A percentile compares a stretch with the other conserved stretches of the same genome.
These are phyloP conservation scores for Fomitopsis pinicola DNA, from an alignment of 1,284 basidiomycete species.

Conservation along the genomic window DNA sequence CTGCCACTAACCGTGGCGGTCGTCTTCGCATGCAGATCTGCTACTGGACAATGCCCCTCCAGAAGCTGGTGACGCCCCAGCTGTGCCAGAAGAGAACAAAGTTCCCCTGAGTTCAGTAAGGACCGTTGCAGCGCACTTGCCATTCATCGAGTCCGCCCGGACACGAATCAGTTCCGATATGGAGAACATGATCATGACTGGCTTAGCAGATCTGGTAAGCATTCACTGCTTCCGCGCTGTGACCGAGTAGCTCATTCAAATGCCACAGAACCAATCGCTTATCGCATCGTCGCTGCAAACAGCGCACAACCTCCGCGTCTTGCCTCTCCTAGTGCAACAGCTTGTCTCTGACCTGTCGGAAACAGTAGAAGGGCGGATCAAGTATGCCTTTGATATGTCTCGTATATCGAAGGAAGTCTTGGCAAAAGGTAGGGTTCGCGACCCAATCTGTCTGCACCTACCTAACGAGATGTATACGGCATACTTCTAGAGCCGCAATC, in stretches of 20 bases:
- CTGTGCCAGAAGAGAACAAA: constrained; percentile 2
- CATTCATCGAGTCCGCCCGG: constrained; percentile 68
- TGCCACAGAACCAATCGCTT: constrained; percentile 75
- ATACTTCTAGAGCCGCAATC: constrained; percentile 34
- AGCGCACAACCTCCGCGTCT: constrained; percentile 84
- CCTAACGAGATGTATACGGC: background rate
- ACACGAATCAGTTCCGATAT: constrained; percentile 75
- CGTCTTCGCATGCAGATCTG: constrained; percentile 13
- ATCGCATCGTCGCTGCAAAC: constrained; percentile 92
- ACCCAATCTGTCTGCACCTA: background rate
- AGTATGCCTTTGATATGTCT: constrained; percentile 79
- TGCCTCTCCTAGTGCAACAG: constrained; percentile 80
- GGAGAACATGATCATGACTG: constrained; percentile 82
- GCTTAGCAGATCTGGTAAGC: constrained; percentile 65
- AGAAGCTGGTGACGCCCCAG: background rate
- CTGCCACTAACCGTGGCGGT: constrained; percentile 9
- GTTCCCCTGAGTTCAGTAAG: constrained; percentile 63
- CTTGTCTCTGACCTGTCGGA: constrained; percentile 81
- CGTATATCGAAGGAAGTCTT: constrained; percentile 81
- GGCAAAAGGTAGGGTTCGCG: constrained; percentile 55
- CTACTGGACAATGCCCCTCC: constrained; percentile 13
- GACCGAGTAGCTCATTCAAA: background rate
- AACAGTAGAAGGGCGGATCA: constrained; percentile 78
- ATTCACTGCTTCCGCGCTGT: too few relatives aligned
- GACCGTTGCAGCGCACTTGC: constrained; percentile 65